Conservation (phyloP, 805 yeast species). For the Kodamaea hsintzibuensis region DNA sequence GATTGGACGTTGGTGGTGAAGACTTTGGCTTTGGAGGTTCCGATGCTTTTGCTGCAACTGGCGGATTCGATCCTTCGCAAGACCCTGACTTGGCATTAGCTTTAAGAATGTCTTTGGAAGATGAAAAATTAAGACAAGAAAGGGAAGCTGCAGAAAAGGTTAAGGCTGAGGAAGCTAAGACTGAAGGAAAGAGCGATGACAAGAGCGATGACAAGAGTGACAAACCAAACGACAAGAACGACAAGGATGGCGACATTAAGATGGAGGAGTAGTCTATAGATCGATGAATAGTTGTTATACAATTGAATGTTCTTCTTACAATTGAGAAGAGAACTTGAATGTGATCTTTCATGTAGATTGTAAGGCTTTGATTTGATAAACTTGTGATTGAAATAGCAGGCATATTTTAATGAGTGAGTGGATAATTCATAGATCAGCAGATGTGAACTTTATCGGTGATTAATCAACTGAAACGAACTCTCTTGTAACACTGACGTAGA, state of each 20-base stretch:
- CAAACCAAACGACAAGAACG: background rate
- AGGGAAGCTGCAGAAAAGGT: slow-evolving; percentile 52
- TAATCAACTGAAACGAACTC: no score
- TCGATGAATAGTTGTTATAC: background rate
- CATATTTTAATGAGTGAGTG: no score
- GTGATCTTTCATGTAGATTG: no score
- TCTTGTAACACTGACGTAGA: no score
- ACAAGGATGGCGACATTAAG: slow-evolving; percentile 2
- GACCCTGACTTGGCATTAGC: slow-evolving; percentile 98
- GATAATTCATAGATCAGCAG: no score
- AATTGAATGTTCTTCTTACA: no score
- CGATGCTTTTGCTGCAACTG: slow-evolving; percentile 24
- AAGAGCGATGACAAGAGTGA: no score
- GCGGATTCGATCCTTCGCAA: slow-evolving; percentile 73
- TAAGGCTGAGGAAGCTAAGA: slow-evolving; percentile 17
- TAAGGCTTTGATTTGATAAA: no score
- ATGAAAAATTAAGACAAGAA: slow-evolving; percentile 90
- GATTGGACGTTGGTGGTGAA: slow-evolving; percentile 47
- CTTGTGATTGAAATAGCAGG: no score
- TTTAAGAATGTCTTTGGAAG: slow-evolving; percentile 89
- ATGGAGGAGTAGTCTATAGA: slow-evolving; percentile 1
- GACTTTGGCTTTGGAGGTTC: slow-evolving; percentile 45
- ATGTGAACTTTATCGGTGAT: no score
- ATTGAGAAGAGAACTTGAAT: no score
- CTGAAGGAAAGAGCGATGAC: slow-evolving; percentile 13